Conservation (phyloP, 768 basidiomycete species). For the Tephrocybe sp. region DNA sequence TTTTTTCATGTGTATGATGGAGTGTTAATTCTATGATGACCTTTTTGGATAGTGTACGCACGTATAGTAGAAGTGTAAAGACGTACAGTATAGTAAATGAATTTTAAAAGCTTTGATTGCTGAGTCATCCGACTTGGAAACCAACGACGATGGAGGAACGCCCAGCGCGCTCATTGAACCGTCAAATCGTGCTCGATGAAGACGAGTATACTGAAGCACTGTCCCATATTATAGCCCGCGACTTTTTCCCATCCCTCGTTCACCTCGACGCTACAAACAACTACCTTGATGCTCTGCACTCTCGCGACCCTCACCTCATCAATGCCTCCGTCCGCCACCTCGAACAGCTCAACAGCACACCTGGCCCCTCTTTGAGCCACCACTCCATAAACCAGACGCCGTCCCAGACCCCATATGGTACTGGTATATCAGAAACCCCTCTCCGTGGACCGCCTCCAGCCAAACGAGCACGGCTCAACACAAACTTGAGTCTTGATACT, state of each 20-base stretch:
- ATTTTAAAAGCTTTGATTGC: not conserved
- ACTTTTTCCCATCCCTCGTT: conserved; percentile 94
- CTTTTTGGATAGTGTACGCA: conserved; percentile 3
- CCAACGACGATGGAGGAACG: conserved; percentile 14
- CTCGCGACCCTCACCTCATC: conserved; percentile 77
- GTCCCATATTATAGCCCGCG: conserved; percentile 90
- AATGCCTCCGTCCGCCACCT: conserved; percentile 71
- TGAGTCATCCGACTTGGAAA: conserved; percentile 5
- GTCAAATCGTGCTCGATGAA: conserved; percentile 77
- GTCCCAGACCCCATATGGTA: conserved; percentile 63
- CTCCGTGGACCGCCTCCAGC: conserved; percentile 40
- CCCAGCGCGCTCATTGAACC: conserved; percentile 56
- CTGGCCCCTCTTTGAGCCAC: conserved; percentile 33
- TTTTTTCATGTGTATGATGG: conserved; percentile 1
- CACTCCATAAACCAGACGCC: conserved; percentile 40
- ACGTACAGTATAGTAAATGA: not conserved
- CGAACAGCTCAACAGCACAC: conserved; percentile 58
- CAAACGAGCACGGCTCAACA: conserved; percentile 62
- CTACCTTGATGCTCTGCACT: conserved; percentile 76
- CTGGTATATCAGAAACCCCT: conserved; percentile 66
- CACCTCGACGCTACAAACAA: conserved; percentile 86
- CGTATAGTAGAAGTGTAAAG: not conserved
- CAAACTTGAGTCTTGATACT: conserved; percentile 66
- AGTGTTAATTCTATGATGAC: conserved; percentile 15
- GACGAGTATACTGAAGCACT: conserved; percentile 93